Percentiles rank a stretch among this genome's conserved stretches.
These are phyloP conservation scores for Extremus antarcticus DNA, from an alignment of 495 filamentous ascomycete species.

Conservation along the genomic window DNA sequence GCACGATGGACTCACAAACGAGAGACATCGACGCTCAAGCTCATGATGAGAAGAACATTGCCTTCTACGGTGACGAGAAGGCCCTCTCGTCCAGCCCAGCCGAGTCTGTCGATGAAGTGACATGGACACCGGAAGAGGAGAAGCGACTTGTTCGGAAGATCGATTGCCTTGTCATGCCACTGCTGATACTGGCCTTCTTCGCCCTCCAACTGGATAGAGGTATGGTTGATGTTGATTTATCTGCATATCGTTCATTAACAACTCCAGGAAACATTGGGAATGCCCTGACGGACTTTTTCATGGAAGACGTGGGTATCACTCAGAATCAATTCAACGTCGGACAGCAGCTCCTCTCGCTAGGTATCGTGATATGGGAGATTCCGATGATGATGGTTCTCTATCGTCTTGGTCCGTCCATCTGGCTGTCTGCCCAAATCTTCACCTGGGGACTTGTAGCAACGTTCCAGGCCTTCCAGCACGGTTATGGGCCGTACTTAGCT, in stretches of 20 bases:
- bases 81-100: no score
- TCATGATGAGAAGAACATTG: no score
- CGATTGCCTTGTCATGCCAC: constrained; percentile 12
- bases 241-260: neutral
- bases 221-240: neutral
- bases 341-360: constrained; percentile 42
- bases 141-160: constrained; percentile 7
- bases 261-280: neutral
- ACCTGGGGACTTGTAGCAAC: no score
- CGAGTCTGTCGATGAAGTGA: neutral
- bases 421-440: neutral
- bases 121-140: constrained; percentile 12
- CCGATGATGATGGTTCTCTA: constrained; percentile 35
- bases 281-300: constrained; percentile 12
- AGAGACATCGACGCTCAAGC: no score
- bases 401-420: no score
- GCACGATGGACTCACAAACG: no score
- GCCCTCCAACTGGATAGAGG: constrained; percentile 8
- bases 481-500: no score
- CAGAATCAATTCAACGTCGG: constrained; percentile 51
- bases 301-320: constrained; percentile 41
- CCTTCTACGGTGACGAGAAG: no score
- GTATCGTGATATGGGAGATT: constrained; percentile 48
- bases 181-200: constrained; percentile 13
- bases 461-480: no score